Conservation (phyloP, 2,329 filamentous ascomycete genomes). For the Torrubiellomyces zombiae region DNA sequence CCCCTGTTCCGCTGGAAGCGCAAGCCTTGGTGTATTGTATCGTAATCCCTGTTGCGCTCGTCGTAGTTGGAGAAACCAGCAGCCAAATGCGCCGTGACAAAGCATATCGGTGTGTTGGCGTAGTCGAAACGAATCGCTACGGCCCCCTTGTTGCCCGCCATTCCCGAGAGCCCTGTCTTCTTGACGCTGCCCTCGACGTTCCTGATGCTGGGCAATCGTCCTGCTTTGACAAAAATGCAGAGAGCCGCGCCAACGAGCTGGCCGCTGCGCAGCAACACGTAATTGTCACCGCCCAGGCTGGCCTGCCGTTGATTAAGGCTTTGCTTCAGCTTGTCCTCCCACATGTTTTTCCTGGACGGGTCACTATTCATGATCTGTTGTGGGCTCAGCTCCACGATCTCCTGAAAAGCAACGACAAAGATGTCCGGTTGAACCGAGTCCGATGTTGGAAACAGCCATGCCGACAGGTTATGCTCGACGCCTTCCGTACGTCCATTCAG, state of each 20-base stretch:
- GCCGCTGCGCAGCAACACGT: constrained; percentile 78
- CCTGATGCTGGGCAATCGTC: constrained; percentile 66
- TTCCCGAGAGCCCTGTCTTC: constrained; percentile 86
- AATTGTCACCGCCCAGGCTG: constrained; percentile 51
- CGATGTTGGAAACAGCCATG: constrained; percentile 61
- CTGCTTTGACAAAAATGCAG: constrained; percentile 76
- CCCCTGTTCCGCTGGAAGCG: constrained; percentile 80
- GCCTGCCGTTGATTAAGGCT: constrained; percentile 60
- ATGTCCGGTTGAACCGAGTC: constrained; percentile 58
- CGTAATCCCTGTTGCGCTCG: constrained; percentile 84
- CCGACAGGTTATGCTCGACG: constrained; percentile 59
- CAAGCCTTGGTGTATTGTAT: constrained; percentile 71
- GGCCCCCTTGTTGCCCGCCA: constrained; percentile 95
- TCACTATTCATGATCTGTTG: constrained; percentile 99
- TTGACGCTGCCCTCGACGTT: constrained; percentile 95
- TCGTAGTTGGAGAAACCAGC: constrained; percentile 96
- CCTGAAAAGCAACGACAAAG: constrained; percentile 83
- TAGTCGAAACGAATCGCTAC: constrained; percentile 94
- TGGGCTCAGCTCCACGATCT: constrained; percentile 94
- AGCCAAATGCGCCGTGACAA: constrained; percentile 90
- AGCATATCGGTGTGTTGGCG: constrained; percentile 81
- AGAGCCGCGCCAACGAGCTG: constrained; percentile 89
- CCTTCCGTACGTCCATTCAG: constrained; percentile 76
- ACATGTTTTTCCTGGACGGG: constrained; percentile 64
- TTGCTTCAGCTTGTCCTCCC: constrained; percentile 67